A percentile compares a stretch with the other conserved stretches of the same genome.
Conservation (phyloP, 2,329 filamentous ascomycete genomes). For the Pseudogymnoascus sp. region DNA sequence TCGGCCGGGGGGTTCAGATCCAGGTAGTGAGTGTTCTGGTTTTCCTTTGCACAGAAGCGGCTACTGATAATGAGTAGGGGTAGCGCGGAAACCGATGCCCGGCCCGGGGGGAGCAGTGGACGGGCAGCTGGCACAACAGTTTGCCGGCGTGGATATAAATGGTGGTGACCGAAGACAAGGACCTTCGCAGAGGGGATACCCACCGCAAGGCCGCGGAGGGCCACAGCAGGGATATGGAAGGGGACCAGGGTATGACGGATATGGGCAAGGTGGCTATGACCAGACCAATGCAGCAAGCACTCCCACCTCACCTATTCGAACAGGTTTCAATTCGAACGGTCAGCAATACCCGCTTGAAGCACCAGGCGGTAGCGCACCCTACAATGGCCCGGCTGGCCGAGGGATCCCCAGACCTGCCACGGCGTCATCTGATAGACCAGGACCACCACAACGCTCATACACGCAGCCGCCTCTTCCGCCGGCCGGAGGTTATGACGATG, state of each 20-base stretch:
- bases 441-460: conserved; percentile 16
- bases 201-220: conserved; percentile 16
- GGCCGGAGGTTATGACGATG: conserved; percentile 7
- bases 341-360: conserved; percentile 18
- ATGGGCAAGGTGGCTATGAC: conserved; percentile 4
- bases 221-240: conserved; percentile 24
- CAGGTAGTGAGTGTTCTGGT: background rate
- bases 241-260: conserved; percentile 20
- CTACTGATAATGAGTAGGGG: background rate
- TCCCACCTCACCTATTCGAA: conserved; percentile 24
- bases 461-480: conserved; percentile 13
- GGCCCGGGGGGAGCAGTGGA: background rate
- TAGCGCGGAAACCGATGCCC: background rate
- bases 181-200: conserved; percentile 20
- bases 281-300: conserved; percentile 11
- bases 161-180: conserved; percentile 23
- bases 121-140: conserved; percentile 16
- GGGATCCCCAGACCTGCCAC: conserved; percentile 48
- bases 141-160: conserved; percentile 18
- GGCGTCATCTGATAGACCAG: conserved; percentile 27
- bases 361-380: conserved; percentile 35
- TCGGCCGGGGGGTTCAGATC: background rate
- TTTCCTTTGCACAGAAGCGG: background rate
- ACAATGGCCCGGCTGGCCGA: conserved; percentile 39
- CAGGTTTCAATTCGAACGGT: conserved; percentile 18